These are phyloP conservation scores for Dalechampia spathulata DNA, from an alignment of 441 rosid species.

Conservation along the genomic window DNA sequence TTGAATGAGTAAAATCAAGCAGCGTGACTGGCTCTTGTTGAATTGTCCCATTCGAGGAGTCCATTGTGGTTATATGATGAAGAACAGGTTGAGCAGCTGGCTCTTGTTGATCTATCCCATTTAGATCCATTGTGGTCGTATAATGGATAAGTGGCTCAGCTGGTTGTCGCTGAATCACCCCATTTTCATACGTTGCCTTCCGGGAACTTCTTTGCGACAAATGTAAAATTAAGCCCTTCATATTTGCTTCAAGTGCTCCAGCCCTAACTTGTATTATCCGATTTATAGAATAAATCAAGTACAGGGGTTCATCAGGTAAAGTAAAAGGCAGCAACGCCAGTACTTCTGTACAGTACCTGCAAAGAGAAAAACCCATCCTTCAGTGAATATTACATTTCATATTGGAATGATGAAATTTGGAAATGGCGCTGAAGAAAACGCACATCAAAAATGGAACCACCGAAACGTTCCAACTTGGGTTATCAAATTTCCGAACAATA, in stretches of 20 bases:
- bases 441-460: constrained; percentile 75
- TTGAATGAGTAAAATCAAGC: constrained; percentile 27
- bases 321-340: constrained; percentile 95
- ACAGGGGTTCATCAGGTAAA: constrained; percentile 92
- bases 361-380: constrained; percentile 18
- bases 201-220: constrained; percentile 49
- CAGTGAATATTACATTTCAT: constrained; percentile 11
- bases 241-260: constrained; percentile 88
- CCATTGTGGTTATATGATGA: constrained; percentile 32
- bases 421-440: constrained; percentile 26
- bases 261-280: constrained; percentile 92
- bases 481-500: constrained; percentile 95
- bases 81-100: constrained; percentile 26
- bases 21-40: constrained; percentile 37
- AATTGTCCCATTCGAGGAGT: constrained; percentile 54
- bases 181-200: constrained; percentile 36
- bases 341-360: constrained; percentile 92
- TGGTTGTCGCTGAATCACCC: constrained; percentile 37
- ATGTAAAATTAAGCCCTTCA: constrained; percentile 61
- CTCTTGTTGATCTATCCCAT: constrained; percentile 43
- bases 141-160: constrained; percentile 25
- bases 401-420: constrained; percentile 9
- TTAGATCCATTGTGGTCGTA: constrained; percentile 48
- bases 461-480: constrained; percentile 58
- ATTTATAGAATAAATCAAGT: constrained; percentile 84